Percentiles rank a stretch among this genome's conserved stretches.
These are phyloP conservation scores for Blastocystis sp. DNA, from an alignment of 352 stramenopile genomes.

Conservation along the genomic window DNA sequence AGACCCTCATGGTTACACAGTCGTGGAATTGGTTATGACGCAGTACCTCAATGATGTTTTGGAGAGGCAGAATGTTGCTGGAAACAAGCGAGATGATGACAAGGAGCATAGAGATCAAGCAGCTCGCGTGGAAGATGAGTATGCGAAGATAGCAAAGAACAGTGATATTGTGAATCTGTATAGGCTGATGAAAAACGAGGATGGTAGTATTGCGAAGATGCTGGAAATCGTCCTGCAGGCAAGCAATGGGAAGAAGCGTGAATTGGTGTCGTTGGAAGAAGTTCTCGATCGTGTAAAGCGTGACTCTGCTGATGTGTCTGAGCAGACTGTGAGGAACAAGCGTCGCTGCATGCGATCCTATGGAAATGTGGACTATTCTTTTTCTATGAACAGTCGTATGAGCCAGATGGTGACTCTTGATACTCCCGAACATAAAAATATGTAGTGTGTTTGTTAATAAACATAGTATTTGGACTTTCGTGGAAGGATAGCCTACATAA, in stretches of 20 bases:
- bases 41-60: not conserved
- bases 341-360: not conserved
- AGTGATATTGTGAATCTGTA: not conserved
- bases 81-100: not conserved
- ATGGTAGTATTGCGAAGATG: not conserved
- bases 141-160: not conserved
- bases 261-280: not conserved
- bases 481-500: not conserved
- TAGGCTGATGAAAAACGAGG: not conserved
- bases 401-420: not conserved
- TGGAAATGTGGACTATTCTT: not conserved
- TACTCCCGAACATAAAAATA: not conserved
- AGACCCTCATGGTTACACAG: conserved; percentile 28
- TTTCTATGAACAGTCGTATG: not conserved
- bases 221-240: conserved; percentile 12
- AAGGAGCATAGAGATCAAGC: not conserved
- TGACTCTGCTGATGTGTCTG: not conserved
- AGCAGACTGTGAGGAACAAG: not conserved
- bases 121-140: not conserved
- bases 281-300: conserved; percentile 33
- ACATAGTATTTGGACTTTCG: not conserved
- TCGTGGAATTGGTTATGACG: conserved; percentile 28
- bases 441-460: conserved; percentile 18
- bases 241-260: not conserved
- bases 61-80: not conserved